These are phyloP conservation scores for Dissoconium aciculare DNA, from an alignment of 2,329 filamentous ascomycete species.

Conservation along the genomic window DNA sequence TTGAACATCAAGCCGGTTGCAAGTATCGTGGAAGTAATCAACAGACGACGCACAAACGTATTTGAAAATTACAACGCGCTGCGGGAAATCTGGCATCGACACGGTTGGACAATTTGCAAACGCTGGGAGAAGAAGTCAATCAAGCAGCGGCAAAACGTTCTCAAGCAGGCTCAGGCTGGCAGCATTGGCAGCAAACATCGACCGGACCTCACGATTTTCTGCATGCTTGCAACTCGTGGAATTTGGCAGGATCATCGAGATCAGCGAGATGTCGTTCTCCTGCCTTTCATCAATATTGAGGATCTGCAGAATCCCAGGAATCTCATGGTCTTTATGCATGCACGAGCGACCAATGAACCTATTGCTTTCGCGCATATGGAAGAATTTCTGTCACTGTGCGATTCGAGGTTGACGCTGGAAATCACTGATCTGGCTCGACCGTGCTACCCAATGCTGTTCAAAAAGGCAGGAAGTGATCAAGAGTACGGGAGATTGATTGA, in stretches of 20 bases:
- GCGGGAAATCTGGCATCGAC: slow-evolving; percentile 3
- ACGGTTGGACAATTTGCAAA: slow-evolving; percentile 5
- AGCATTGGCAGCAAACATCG: slow-evolving; percentile 3
- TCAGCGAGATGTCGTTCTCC: slow-evolving; percentile 1
- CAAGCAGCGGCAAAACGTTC: slow-evolving; percentile 5
- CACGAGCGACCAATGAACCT: slow-evolving; percentile 3
- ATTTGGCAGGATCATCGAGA: no score
- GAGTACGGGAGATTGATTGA: slow-evolving; percentile 3
- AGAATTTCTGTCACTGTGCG: background rate
- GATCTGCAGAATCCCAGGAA: slow-evolving; percentile 2
- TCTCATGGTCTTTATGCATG: slow-evolving; percentile 5
- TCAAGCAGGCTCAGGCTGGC: slow-evolving; percentile 4
- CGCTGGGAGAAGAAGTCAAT: slow-evolving; percentile 9
- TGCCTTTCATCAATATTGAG: slow-evolving; percentile 4
- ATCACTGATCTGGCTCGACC: no score
- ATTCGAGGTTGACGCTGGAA: no score
- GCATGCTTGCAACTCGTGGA: no score
- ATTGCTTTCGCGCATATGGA: slow-evolving; percentile 5
- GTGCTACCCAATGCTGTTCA: slow-evolving; percentile 6
- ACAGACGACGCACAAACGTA: slow-evolving; percentile 1
- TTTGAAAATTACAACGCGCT: slow-evolving; percentile 5
- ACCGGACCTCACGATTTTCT: slow-evolving; percentile 7
- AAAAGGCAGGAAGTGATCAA: background rate
- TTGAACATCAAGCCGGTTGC: no score
- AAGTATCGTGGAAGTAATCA: no score